A percentile compares a stretch with the other conserved stretches of the same genome.
phyloP scores from a whole-genome alignment of 202 grass and related monocot genomes.

The Bolboschoenoplectus hybrid region DNA sequence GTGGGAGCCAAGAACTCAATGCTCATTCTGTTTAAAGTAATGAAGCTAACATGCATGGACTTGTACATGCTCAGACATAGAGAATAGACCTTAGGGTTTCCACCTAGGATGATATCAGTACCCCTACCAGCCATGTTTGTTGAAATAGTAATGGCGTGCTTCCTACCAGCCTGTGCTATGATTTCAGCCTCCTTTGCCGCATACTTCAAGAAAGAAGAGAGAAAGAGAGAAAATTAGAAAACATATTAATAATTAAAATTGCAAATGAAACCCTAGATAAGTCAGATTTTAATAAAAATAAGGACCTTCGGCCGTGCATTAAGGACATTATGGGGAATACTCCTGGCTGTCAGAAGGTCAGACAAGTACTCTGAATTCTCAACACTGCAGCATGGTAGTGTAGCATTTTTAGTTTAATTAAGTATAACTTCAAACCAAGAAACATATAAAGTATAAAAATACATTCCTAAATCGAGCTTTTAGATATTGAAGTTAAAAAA shows the following conservation, averaged over 20 bases:
- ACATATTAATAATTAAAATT: neutral
- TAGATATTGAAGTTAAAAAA: neutral
- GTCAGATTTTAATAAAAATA: conserved; percentile 21
- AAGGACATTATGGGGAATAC: conserved; percentile 96
- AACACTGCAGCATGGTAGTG: conserved; percentile 58
- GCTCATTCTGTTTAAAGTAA: conserved; percentile 9
- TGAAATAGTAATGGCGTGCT: conserved; percentile 97
- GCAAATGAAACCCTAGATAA: conserved; percentile 35
- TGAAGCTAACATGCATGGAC: conserved; percentile 13
- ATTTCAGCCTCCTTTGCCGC: conserved; percentile 95
- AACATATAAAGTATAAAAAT: conserved; percentile 1
- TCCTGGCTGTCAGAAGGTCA: conserved; percentile 70
- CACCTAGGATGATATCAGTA: conserved; percentile 98
- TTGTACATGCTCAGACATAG: conserved; percentile 9
- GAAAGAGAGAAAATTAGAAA: neutral
- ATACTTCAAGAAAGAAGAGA: conserved; percentile 58
- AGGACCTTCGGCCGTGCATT: conserved; percentile 95
- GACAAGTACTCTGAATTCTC: conserved; percentile 98
- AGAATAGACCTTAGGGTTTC: conserved; percentile 81
- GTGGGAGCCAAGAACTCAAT: neutral
- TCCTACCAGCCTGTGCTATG: conserved; percentile 93
- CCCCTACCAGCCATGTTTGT: conserved; percentile 99
- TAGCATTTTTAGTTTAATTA: neutral
- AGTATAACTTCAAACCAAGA: conserved; percentile 3
- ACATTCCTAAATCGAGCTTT: neutral